Base-by-base conservation (phyloP, 306 rosid genomes). In the Prunus padus region DNA sequence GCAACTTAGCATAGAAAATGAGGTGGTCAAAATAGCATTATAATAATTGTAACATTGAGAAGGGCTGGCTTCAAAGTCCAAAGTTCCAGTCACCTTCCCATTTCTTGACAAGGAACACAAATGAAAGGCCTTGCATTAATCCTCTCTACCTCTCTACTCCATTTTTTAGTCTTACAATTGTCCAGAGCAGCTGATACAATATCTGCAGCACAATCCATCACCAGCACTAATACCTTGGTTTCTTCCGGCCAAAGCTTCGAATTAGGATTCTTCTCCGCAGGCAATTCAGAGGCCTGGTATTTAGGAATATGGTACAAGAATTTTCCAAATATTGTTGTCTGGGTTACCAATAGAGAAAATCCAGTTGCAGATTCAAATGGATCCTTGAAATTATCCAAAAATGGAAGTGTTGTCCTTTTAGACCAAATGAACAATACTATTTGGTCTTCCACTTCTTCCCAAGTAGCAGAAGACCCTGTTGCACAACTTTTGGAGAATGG, bases 401-500 rank as follows among this genome's bases (percentile, higher is more conserved):
- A 20, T 44, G 71, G 71, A 20, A 67, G 13, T 67, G 3, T 67
- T 15, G 20, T 45, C 37, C 71, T 67, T 44, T 67, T 45, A 45
- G 71, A 67, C 22, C 37, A 23, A 13, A 67, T 67, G 71, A 67
- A 67, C 18, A 45, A 44, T 5, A 67, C 71, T 22, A 45, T 67
- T 44, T 67, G 71, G 71, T 67, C 71, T 15, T 44, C 71, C 31
- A 22, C 4, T 12, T 23, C 71, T 13, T 44, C 71, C n/a, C 44
- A 13, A 22, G 28, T 8, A 11, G 66, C 33, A 7, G 61, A 37
- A 45, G 76, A 46, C 1, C 89, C 85, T 26, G 19, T 75, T 55
- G 44, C 70, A 20, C 73, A 67, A 45, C 75, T 86, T 31, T 78
- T 83, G 79, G 83, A 83, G 3, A 45, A 54, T n/a, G 84, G 87